Percentiles rank a stretch among this genome's conserved stretches.
phyloP scores from a whole-genome alignment of 345 rosid genomes.

The Brassica cretica region DNA sequence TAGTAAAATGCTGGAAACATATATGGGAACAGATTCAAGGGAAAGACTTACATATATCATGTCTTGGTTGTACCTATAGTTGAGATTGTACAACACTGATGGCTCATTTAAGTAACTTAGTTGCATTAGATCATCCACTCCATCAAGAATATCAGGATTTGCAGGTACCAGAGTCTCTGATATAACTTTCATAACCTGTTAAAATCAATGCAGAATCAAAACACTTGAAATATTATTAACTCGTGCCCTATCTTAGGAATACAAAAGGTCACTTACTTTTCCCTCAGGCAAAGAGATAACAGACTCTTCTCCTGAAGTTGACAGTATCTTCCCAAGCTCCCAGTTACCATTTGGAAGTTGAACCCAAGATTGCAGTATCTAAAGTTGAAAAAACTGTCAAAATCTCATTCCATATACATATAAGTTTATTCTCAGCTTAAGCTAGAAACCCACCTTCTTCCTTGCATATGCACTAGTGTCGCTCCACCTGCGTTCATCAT shows the following conservation, averaged over 20 bases:
- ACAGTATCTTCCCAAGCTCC: constrained; percentile 77
- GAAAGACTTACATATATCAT: constrained; percentile 83
- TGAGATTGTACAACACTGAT: constrained; percentile 87
- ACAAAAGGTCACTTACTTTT: constrained; percentile 54
- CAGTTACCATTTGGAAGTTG: constrained; percentile 84
- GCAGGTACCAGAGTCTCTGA: constrained; percentile 77
- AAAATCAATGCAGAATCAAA: constrained; percentile 17
- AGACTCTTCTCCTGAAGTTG: constrained; percentile 68
- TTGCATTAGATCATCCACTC: constrained; percentile 97
- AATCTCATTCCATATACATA: constrained; percentile 2
- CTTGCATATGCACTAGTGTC: constrained; percentile 68
- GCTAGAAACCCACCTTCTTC: constrained; percentile 55
- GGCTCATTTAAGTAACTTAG: constrained; percentile 98
- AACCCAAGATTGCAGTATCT: constrained; percentile 88
- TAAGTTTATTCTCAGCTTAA: not conserved
- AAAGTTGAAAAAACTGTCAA: constrained; percentile 41
- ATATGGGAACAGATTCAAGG: constrained; percentile 17
- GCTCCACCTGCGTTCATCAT: constrained; percentile 66
- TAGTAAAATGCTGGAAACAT: constrained; percentile 2
- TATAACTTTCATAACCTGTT: constrained; percentile 67
- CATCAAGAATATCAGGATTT: constrained; percentile 98
- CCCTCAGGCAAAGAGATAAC: constrained; percentile 71
- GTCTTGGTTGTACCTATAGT: constrained; percentile 80
- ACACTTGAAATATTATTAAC: constrained; percentile 16
- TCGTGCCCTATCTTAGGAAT: constrained; percentile 18